Base-by-base conservation (phyloP, 495 filamentous ascomycete genomes). In the Terfezia boudieri region DNA sequence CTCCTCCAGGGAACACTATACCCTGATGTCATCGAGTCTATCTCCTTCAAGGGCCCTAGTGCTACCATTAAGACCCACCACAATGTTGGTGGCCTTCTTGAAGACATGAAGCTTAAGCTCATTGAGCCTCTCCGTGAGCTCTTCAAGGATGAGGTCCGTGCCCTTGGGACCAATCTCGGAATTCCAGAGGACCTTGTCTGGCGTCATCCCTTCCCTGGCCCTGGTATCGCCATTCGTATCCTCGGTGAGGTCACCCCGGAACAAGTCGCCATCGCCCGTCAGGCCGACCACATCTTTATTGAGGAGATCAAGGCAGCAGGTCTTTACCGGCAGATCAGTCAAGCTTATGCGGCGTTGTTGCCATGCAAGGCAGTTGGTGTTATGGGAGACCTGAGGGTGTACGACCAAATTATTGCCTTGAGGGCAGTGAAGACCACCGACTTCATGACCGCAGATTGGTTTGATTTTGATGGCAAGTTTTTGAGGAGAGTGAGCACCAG, bases 221-320 rank as follows among this genome's bases (percentile, higher is more conserved):
- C 90, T 0, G 90, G 88, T 6, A 78, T 98, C 56, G 90, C 81
- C 22, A 86, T 96, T 61, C 78, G 90, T 52, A 80, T 96, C 51
- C 70, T 94, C 0, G 90, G 90, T 38, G 89, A 93, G 56, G 83
- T 95, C 5, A 94, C 82, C 10, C 71, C 72, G 4, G 81, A 87
- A 60, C 76, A 80, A 52, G 79, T 95, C 26, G 75, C 76, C 26
- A 92, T 94, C 38, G 86, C 79, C 14, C 74, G 87, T 16, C 69
- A 84, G 61, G 90, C 90, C 2, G 90, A 96, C 65, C 66, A 83
- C 58, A 85, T 86, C 63, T 98, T 89, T 70, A 92, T 95, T 61
- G 72, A 75, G 53, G 83, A 83, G 76, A 93, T 98, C 68, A 73
- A 70, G 50, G 80, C 78, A 36, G 87, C 85, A 2, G 90, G 86